These are phyloP conservation scores for Phaffomyces opuntiae DNA, from an alignment of 805 yeast genomes.

Conservation along the genomic window DNA sequence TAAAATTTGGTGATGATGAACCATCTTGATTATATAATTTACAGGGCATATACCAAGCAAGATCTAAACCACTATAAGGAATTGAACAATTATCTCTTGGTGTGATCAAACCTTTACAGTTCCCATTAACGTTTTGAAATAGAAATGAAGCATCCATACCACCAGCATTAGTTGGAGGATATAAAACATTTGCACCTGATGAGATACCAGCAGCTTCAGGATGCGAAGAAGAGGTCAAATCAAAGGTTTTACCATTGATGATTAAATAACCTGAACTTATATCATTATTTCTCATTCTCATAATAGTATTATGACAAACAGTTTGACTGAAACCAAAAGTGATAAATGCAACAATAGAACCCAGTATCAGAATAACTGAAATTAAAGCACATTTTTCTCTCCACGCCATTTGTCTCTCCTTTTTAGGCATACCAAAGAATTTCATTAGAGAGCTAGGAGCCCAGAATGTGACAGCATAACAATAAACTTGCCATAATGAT, in stretches of 20 bases:
- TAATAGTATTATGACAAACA: slow-evolving; percentile 49
- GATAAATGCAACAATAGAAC: slow-evolving; percentile 73
- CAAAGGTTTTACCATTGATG: slow-evolving; percentile 78
- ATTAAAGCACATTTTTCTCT: slow-evolving; percentile 88
- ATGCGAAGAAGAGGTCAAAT: slow-evolving; percentile 62
- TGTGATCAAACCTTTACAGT: slow-evolving; percentile 70
- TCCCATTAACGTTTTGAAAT: slow-evolving; percentile 88
- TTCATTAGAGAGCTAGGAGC: slow-evolving; percentile 72
- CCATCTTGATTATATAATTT: slow-evolving; percentile 65
- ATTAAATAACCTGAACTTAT: slow-evolving; percentile 57
- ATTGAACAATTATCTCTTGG: slow-evolving; percentile 67
- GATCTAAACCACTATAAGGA: slow-evolving; percentile 54
- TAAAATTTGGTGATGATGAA: slow-evolving; percentile 55
- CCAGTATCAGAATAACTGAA: slow-evolving; percentile 65
- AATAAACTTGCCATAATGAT: slow-evolving; percentile 74
- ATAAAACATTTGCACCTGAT: slow-evolving; percentile 63
- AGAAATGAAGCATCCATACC: slow-evolving; percentile 79
- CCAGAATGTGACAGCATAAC: slow-evolving; percentile 82
- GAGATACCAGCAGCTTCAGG: slow-evolving; percentile 78
- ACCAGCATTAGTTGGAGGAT: slow-evolving; percentile 84
- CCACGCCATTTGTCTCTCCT: slow-evolving; percentile 92
- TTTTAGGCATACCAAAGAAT: slow-evolving; percentile 69
- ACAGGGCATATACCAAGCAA: slow-evolving; percentile 98
- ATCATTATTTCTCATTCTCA: slow-evolving; percentile 54
- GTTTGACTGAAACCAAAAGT: slow-evolving; percentile 88